Conservation (phyloP, 164 flowering plant species). For the Brasenia schreberi region DNA sequence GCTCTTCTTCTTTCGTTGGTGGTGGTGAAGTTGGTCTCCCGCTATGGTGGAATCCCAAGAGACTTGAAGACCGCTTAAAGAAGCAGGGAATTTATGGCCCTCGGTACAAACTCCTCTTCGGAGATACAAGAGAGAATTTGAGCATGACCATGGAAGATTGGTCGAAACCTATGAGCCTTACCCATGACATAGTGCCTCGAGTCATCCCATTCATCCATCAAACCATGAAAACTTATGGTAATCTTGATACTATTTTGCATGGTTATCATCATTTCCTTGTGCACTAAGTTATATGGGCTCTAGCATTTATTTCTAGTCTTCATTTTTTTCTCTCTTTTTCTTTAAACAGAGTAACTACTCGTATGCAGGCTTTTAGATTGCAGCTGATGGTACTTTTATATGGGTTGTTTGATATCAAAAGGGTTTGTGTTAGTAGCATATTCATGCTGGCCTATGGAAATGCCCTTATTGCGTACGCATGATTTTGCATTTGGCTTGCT, state of each 20-base stretch:
- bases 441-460: too few relatives aligned
- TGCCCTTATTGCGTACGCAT: too few relatives aligned
- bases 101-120: constrained; percentile 6
- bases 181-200: constrained; percentile 11
- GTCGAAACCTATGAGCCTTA: constrained; percentile 8
- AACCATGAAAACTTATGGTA: constrained; percentile 7
- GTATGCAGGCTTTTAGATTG: too few relatives aligned
- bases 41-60: constrained; percentile 8
- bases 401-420: too few relatives aligned
- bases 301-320: too few relatives aligned
- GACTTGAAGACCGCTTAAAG: constrained; percentile 5
- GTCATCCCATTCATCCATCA: constrained; percentile 7
- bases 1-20: not conserved
- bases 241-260: not conserved
- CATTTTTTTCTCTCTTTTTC: too few relatives aligned
- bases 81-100: constrained; percentile 10
- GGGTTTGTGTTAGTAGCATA: too few relatives aligned
- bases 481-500: too few relatives aligned
- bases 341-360: too few relatives aligned
- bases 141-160: constrained; percentile 1
- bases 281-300: too few relatives aligned
- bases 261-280: too few relatives aligned
- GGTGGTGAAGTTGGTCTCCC: not conserved
- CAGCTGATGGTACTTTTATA: too few relatives aligned
- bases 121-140: constrained; percentile 5